A percentile compares a stretch with the other conserved stretches of the same genome.
phyloP scores from a whole-genome alignment of 1,139 yeast species.

The Suhomyces choctaworum region DNA sequence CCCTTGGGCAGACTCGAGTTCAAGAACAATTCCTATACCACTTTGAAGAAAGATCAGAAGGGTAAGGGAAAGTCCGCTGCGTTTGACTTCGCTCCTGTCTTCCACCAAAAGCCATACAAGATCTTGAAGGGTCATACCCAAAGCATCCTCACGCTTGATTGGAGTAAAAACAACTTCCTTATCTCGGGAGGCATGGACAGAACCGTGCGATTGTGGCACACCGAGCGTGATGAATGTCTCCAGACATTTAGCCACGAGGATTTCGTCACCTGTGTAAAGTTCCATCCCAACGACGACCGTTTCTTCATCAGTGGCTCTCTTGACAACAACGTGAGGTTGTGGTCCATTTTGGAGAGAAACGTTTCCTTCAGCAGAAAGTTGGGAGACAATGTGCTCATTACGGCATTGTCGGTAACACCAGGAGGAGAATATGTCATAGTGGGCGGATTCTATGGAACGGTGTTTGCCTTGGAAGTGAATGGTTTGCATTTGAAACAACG shows the following conservation, averaged over 20 bases:
- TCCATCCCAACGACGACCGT: conserved; percentile 86
- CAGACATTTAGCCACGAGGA: conserved; percentile 72
- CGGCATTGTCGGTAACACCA: conserved; percentile 72
- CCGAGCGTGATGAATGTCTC: conserved; percentile 62
- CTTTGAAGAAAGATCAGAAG: conserved; percentile 15
- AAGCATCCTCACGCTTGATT: conserved; percentile 71
- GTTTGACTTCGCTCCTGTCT: conserved; percentile 69
- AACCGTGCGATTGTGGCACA: conserved; percentile 84
- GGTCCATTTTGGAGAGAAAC: conserved; percentile 73
- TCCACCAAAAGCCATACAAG: conserved; percentile 65
- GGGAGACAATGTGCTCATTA: conserved; percentile 61
- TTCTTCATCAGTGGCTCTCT: conserved; percentile 83
- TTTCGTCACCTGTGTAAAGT: conserved; percentile 78
- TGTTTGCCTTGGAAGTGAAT: conserved; percentile 62
- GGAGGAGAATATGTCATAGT: conserved; percentile 65
- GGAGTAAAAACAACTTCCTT: conserved; percentile 87
- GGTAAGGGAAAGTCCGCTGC: conserved; percentile 12
- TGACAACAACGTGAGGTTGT: conserved; percentile 73
- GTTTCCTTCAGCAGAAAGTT: conserved; percentile 37
- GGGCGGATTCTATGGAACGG: conserved; percentile 81
- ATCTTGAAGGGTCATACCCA: conserved; percentile 67
- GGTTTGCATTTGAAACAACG: conserved; percentile 58
- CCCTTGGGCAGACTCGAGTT: conserved; percentile 59
- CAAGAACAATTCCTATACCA: conserved; percentile 16
- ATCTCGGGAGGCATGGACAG: conserved; percentile 84